Conservation (phyloP, 768 basidiomycete species). For the Rhodosporidiobolus sp. region DNA sequence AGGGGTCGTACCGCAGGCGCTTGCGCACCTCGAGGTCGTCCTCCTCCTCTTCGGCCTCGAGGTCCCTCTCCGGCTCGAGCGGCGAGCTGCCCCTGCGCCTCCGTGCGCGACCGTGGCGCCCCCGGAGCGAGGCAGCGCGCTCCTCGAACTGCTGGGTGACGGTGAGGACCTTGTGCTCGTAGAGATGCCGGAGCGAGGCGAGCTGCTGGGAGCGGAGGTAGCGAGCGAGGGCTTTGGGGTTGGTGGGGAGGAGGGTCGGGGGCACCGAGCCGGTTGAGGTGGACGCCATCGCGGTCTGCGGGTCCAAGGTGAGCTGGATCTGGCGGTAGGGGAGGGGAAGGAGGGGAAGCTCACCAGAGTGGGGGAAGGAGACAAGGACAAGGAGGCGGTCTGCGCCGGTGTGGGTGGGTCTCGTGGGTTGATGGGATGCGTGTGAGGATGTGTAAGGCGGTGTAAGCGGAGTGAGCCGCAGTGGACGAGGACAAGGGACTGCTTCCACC, state of each 20-base stretch:
- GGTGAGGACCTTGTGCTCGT: conserved; percentile 26
- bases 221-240: conserved; percentile 13
- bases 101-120: conserved; percentile 13
- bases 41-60: conserved; percentile 9
- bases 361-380: background rate
- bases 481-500: too few relatives aligned
- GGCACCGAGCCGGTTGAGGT: background rate
- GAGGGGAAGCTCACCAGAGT: background rate
- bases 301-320: background rate
- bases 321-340: background rate
- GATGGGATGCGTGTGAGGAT: background rate
- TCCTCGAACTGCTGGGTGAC: conserved; percentile 25
- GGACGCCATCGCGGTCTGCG: background rate
- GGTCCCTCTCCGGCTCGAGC: conserved; percentile 3
- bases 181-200: conserved; percentile 26
- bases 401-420: background rate
- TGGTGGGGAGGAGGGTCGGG: conserved; percentile 11
- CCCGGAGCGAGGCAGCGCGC: conserved; percentile 11
- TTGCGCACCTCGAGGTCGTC: conserved; percentile 29
- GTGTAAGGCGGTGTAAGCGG: background rate
- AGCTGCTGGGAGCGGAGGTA: conserved; percentile 33
- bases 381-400: background rate
- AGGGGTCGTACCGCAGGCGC: conserved; percentile 27
- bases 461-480: too few relatives aligned
- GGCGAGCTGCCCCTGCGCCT: conserved; percentile 24